Percentiles rank a stretch among this genome's conserved stretches.
phyloP scores from a whole-genome alignment of 148 eudicot genomes.

The Vaccinium vitisidaea region DNA sequence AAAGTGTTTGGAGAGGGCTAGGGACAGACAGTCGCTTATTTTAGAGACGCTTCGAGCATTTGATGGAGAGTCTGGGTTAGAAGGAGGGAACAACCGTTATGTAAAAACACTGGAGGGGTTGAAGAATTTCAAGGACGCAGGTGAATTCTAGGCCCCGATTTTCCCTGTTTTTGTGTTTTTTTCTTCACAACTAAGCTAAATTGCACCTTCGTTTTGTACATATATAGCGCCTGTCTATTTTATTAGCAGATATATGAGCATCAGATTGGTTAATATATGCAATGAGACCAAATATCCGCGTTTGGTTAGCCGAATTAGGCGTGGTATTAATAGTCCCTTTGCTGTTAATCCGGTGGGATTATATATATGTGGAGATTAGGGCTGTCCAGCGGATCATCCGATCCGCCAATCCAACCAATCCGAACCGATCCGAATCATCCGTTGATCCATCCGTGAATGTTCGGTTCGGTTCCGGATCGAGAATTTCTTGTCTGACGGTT shows the following conservation, averaged over 20 bases:
- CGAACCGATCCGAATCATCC: no score
- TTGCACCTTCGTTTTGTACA: background rate
- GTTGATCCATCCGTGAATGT: no score
- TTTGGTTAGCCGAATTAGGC: background rate
- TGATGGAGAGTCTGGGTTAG: conserved; percentile 65
- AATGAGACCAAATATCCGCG: background rate
- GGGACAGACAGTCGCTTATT: conserved; percentile 70
- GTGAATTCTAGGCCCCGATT: conserved; percentile 27
- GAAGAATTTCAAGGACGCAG: conserved; percentile 67
- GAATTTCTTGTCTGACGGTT: no score
- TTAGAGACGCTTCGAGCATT: conserved; percentile 76
- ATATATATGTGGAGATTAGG: no score
- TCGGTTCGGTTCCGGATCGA: no score
- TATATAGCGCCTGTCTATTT: background rate
- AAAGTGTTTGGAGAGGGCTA: conserved; percentile 72
- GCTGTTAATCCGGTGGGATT: no score
- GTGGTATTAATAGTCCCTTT: no score
- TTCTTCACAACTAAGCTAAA: background rate
- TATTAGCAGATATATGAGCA: background rate
- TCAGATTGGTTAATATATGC: background rate
- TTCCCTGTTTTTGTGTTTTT: background rate
- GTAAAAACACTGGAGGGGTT: conserved; percentile 64
- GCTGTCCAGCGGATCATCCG: no score
- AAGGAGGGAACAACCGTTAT: conserved; percentile 36
- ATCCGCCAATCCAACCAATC: no score